Conservation (phyloP, 2,329 filamentous ascomycete species). For the Colletotrichum filicis region DNA sequence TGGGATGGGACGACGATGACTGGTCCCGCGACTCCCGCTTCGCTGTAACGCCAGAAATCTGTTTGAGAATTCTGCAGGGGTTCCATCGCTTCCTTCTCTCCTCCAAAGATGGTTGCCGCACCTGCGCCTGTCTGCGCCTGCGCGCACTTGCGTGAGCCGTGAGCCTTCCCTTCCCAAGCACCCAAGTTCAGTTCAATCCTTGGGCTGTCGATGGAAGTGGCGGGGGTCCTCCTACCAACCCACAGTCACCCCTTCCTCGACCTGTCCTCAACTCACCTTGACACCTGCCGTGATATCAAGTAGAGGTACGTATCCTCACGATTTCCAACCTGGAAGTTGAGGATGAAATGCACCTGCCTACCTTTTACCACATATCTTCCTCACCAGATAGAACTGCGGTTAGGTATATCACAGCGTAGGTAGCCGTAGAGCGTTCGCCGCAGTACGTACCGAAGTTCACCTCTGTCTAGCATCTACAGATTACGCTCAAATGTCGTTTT, state of each 20-base stretch:
- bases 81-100: slow-evolving; percentile 29
- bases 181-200: not conserved
- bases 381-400: too few relatives aligned
- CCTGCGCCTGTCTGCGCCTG: not conserved
- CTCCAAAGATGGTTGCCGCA: slow-evolving; percentile 14
- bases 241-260: not conserved
- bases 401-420: not conserved
- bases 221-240: slow-evolving; percentile 3
- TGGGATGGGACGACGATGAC: slow-evolving; percentile 30
- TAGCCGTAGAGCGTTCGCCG: not conserved
- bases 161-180: not conserved
- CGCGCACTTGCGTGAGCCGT: not conserved
- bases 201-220: not conserved
- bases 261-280: not conserved
- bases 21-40: slow-evolving; percentile 23
- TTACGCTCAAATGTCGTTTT: not conserved
- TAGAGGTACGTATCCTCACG: not conserved
- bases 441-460: not conserved
- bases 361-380: too few relatives aligned
- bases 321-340: not conserved
- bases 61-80: slow-evolving; percentile 41
- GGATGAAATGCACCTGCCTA: not conserved
- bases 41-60: slow-evolving; percentile 33
- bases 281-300: not conserved
- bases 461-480: not conserved